phyloP scores from a whole-genome alignment of 139 green algal species.

The Spirogloea muscicola region DNA sequence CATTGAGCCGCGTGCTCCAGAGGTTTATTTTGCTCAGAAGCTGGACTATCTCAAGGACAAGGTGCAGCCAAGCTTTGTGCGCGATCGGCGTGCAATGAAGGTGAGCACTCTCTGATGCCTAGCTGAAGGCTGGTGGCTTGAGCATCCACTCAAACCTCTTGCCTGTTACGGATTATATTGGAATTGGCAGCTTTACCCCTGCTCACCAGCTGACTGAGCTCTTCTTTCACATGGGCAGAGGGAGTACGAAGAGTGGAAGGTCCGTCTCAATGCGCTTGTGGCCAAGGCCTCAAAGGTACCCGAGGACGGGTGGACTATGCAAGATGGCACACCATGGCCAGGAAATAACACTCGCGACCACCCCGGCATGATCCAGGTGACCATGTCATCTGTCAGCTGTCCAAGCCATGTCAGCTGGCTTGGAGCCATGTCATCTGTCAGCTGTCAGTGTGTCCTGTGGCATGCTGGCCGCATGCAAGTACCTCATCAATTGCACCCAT shows the following conservation, averaged over 20 bases:
- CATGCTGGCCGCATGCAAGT: too few relatives aligned
- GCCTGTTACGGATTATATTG: too few relatives aligned
- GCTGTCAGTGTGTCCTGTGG: too few relatives aligned
- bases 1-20: constrained; percentile 41
- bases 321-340: constrained; percentile 43
- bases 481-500: too few relatives aligned
- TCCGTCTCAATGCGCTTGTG: constrained; percentile 39
- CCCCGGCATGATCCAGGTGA: constrained; percentile 47
- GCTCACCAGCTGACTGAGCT: too few relatives aligned
- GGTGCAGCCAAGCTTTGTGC: constrained; percentile 19
- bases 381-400: too few relatives aligned
- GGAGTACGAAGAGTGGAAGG: constrained; percentile 46
- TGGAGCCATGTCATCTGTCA: too few relatives aligned
- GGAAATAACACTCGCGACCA: constrained; percentile 45
- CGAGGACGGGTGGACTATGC: constrained; percentile 42
- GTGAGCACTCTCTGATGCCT: constrained; percentile 3
- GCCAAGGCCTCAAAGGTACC: constrained; percentile 22
- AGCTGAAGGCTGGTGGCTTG: too few relatives aligned
- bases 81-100: constrained; percentile 35
- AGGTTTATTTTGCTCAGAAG: constrained; percentile 46
- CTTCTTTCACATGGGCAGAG: too few relatives aligned
- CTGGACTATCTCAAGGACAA: constrained; percentile 44
- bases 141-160: too few relatives aligned
- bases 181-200: too few relatives aligned
- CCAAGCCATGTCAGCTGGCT: too few relatives aligned